Base-by-base conservation (phyloP, 1,284 basidiomycete genomes). In the Ustilago curta region DNA sequence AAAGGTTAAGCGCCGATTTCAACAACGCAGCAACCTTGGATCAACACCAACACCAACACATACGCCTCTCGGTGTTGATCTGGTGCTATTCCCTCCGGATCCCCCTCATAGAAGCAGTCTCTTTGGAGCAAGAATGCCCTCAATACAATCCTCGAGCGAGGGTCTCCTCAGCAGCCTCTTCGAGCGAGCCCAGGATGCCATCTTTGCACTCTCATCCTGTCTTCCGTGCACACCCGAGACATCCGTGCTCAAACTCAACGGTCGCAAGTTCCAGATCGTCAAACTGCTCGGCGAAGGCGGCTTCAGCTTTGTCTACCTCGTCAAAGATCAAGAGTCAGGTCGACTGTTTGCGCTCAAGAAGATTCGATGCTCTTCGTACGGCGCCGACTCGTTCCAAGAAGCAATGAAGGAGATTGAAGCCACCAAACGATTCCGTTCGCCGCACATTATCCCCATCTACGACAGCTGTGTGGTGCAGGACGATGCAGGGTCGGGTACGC, bases 331-430 rank as follows among this genome's bases (percentile, higher is more conserved):
- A 25, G 68, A 70, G 11, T 80, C 77, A 18, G 82, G 81, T 4
- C 70, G 79, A 9, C 57, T 77, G 39, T 85, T 82, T 61, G 84
- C 84, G 18, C 70, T 85, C 32, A 85, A 85, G 40, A 83, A 84
- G 79, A 85, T 85, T 29, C 82, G 83, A 42, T 85, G 84, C 64
- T 75, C 78, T 8, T 55, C 63, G 11, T 75, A 77, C 65, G 84
- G 83, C 32, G 77, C 76, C 25, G 77, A 79, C 19, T 77, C 79
- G 19, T 77, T 85, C 45, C 80, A 77, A 16, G 78, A 80, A 31
- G 83, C 84, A 16, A 76, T 85, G 54, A 80, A 81, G 56, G 84
- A 85, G 73, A 77, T 85, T 25, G 82, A 85, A 52, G 79, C 83
- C n/a, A 83, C 80, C 48, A 76, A 76, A 52, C 76, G 81, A n/a